Percentiles rank a stretch among this genome's conserved stretches.
phyloP scores from a whole-genome alignment of 352 stramenopile genomes.

The Phytophthora aleatoria region DNA sequence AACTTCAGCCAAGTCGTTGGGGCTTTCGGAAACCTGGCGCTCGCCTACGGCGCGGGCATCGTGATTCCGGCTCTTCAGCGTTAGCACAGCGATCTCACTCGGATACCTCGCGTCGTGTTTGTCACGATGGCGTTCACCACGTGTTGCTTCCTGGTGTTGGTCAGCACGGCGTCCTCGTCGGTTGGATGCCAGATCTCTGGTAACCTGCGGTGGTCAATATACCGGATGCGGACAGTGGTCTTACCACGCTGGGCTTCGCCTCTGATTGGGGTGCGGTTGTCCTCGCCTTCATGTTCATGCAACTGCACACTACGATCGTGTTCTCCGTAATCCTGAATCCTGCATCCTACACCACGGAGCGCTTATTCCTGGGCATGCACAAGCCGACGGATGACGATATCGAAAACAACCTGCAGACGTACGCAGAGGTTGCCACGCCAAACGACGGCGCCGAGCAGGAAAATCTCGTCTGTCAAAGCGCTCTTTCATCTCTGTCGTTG shows the following conservation, averaged over 20 bases:
- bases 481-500: slow-evolving; percentile 32
- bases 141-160: slow-evolving; percentile 36
- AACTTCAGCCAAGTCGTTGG: not conserved
- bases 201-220: slow-evolving; percentile 23
- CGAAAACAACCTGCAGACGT: slow-evolving; percentile 20
- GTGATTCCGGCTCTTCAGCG: too few species aligned
- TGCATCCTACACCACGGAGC: slow-evolving; percentile 24
- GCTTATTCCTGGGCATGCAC: slow-evolving; percentile 24
- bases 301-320: slow-evolving; percentile 20
- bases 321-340: slow-evolving; percentile 27
- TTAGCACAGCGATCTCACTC: too few species aligned
- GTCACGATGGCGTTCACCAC: slow-evolving; percentile 50
- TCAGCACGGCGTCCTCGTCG: slow-evolving; percentile 39
- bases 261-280: slow-evolving; percentile 21
- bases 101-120: too few species aligned
- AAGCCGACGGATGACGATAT: slow-evolving; percentile 15
- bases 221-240: slow-evolving; percentile 12
- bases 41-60: too few species aligned
- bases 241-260: slow-evolving; percentile 19
- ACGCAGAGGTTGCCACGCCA: slow-evolving; percentile 16
- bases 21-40: too few species aligned
- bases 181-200: slow-evolving; percentile 2
- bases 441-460: slow-evolving; percentile 11
- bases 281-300: slow-evolving; percentile 25
- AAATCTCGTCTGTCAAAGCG: slow-evolving; percentile 20